Conservation (phyloP, 2,329 filamentous ascomycete species). For the Xylaria polymorpha region DNA sequence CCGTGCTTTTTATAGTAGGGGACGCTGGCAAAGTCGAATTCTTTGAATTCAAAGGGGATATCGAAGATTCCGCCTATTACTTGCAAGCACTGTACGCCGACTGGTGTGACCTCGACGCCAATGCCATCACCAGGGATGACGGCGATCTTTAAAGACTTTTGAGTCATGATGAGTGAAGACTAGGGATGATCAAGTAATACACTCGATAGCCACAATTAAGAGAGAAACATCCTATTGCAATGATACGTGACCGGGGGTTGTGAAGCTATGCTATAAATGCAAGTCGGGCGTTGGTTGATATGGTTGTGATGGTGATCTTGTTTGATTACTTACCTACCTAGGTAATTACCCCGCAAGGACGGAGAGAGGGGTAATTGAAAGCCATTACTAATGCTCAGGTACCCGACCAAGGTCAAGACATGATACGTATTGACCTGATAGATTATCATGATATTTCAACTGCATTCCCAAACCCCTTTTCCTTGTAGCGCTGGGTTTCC, state of each 20-base stretch:
- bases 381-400: not conserved
- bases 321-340: not conserved
- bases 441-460: not conserved
- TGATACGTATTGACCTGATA: not conserved
- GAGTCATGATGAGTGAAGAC: not conserved
- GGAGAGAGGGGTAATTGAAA: not conserved
- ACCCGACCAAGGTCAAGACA: not conserved
- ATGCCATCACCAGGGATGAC: conserved; percentile 77
- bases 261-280: not conserved
- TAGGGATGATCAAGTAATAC: not conserved
- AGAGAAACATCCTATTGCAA: not conserved
- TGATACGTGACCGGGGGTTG: not conserved
- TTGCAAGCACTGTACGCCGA: conserved; percentile 70
- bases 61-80: conserved; percentile 60
- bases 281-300: not conserved
- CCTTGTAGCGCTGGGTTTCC: not conserved
- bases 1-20: conserved; percentile 64
- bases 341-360: not conserved
- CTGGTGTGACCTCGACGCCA: conserved; percentile 73
- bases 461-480: not conserved
- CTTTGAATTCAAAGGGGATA: conserved; percentile 67
- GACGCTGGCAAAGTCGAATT: conserved; percentile 75
- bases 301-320: not conserved
- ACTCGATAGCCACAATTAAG: not conserved
- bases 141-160: conserved; percentile 59